Conservation (phyloP, 257 asterid species). For the Nicotiana undulata region DNA sequence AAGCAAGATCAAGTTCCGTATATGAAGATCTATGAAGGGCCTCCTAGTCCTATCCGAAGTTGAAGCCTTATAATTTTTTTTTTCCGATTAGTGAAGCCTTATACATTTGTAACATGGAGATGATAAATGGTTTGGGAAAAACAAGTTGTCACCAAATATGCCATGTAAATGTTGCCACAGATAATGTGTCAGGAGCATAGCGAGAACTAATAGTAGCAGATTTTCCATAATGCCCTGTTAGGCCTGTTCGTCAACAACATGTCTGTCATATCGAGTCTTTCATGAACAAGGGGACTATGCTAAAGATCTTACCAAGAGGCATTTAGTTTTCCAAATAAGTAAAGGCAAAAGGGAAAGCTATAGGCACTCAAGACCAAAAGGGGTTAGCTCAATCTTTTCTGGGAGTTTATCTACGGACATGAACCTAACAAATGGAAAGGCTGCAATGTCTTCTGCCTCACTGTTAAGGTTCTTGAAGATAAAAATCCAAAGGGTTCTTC, state of each 20-base stretch:
- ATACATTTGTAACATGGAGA: not conserved
- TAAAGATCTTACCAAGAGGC: not conserved
- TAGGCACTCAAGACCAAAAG: not conserved
- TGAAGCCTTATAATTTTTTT: not conserved
- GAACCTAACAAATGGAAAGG: not conserved
- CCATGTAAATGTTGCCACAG: not conserved
- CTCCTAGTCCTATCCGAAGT: not conserved
- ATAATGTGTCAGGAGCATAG: not conserved
- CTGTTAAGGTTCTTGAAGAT: not conserved
- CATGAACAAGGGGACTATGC: not conserved
- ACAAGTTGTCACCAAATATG: not conserved
- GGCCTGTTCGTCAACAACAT: not conserved
- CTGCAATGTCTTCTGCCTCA: not conserved
- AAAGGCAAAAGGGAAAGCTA: not conserved
- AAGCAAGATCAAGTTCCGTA: not conserved
- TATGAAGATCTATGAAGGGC: conserved; percentile 3
- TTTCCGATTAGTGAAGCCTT: not conserved
- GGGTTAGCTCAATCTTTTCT: not conserved
- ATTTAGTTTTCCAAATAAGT: not conserved
- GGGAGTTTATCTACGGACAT: not conserved
- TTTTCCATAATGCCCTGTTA: not conserved
- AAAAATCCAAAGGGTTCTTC: not conserved
- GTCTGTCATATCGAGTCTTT: not conserved
- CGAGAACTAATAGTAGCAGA: not conserved
- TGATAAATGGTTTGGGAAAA: not conserved